Percentiles rank a stretch among this genome's conserved stretches.
These are phyloP conservation scores for Ceratobasidium sp. DNA, from an alignment of 1,284 basidiomycete species.

Conservation along the genomic window DNA sequence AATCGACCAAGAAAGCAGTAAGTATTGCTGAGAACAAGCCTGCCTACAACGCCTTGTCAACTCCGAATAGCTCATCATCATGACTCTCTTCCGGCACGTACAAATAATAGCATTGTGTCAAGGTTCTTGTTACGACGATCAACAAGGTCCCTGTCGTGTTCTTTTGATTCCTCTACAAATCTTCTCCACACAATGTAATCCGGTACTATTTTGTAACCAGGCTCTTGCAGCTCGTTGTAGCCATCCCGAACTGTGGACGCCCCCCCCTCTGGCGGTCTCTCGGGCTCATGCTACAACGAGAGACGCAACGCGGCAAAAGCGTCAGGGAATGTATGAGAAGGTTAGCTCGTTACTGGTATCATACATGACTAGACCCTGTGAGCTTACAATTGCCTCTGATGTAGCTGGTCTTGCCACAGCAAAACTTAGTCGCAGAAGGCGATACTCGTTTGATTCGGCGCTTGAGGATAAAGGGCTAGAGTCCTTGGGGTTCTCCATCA, in stretches of 20 bases:
- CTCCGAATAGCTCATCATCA: background rate
- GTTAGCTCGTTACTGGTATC: too few species aligned
- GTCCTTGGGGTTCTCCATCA: too few species aligned
- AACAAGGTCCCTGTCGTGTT: background rate
- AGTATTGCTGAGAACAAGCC: slow-evolving; percentile 13
- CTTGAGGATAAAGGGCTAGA: too few species aligned
- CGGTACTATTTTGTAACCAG: background rate
- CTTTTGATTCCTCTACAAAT: background rate
- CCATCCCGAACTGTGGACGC: background rate
- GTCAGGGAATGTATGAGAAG: too few species aligned
- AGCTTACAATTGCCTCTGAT: too few species aligned
- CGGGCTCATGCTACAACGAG: too few species aligned
- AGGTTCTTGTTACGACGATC: background rate
- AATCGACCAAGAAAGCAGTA: slow-evolving; percentile 24
- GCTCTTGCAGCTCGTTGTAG: background rate
- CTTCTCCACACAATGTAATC: background rate
- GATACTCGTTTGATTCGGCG: too few species aligned
- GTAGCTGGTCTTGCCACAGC: background rate
- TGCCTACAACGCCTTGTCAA: background rate
- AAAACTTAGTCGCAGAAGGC: slow-evolving; percentile 8
- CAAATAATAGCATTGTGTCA: slow-evolving; percentile 4
- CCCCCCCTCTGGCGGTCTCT: background rate
- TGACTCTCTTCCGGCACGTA: background rate
- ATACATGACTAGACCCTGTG: too few species aligned
- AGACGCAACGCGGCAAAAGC: too few species aligned